A percentile compares a stretch with the other conserved stretches of the same genome.
These are phyloP conservation scores for Phylloporus rhodoxanthus DNA, from an alignment of 768 basidiomycete species.

Conservation along the genomic window DNA sequence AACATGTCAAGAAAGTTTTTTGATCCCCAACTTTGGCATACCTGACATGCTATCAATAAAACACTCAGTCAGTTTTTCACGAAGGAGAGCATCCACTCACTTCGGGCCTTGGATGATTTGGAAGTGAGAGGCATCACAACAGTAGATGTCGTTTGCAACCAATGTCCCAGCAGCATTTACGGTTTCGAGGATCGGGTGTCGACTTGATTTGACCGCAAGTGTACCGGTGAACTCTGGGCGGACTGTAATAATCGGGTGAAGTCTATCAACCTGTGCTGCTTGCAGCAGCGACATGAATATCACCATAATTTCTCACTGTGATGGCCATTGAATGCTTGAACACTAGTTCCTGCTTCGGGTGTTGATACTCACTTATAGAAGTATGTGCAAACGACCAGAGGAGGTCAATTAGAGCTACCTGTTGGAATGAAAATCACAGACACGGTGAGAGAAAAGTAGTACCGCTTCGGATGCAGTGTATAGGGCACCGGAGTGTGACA, in stretches of 20 bases:
- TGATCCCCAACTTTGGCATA: slow-evolving; percentile 2
- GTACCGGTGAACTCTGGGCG: slow-evolving; percentile 91
- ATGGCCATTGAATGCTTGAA: neutral
- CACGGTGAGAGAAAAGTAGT: neutral
- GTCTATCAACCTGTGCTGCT: neutral
- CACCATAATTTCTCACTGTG: slow-evolving; percentile 49
- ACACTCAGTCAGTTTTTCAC: neutral
- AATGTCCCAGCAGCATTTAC: slow-evolving; percentile 61
- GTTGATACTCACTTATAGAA: slow-evolving; percentile 60
- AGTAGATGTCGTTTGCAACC: slow-evolving; percentile 88
- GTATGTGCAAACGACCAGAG: slow-evolving; percentile 82
- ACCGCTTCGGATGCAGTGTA: slow-evolving; percentile 92
- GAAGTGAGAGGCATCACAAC: slow-evolving; percentile 77
- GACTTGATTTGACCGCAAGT: slow-evolving; percentile 80
- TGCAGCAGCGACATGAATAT: neutral
- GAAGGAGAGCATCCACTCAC: slow-evolving; percentile 36
- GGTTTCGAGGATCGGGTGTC: slow-evolving; percentile 83
- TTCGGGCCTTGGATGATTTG: slow-evolving; percentile 92
- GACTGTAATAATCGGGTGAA: slow-evolving; percentile 37
- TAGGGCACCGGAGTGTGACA: slow-evolving; percentile 68
- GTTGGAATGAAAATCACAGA: neutral
- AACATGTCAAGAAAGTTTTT: neutral
- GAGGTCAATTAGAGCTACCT: slow-evolving; percentile 89
- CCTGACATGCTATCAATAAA: slow-evolving; percentile 53
- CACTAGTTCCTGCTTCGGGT: neutral